A percentile compares a stretch with the other conserved stretches of the same genome.
These are phyloP conservation scores for Trametes villosa DNA, from an alignment of 768 basidiomycete species.

Conservation along the genomic window DNA sequence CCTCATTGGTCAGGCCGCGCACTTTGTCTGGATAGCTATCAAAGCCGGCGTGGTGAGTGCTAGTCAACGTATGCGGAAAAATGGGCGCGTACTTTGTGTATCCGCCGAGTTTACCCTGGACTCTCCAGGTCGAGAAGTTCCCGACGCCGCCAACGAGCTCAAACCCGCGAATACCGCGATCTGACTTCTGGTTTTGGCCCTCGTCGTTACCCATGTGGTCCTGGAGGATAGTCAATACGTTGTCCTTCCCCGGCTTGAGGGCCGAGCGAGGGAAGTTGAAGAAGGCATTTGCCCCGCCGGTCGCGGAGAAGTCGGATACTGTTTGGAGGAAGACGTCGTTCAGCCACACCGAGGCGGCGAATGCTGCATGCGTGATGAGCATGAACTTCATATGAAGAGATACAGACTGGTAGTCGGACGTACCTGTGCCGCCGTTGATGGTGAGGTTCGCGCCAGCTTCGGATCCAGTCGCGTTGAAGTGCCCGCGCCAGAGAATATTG, in stretches of 20 bases:
- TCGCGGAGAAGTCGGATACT: constrained; percentile 53
- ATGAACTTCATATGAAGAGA: too few relatives aligned
- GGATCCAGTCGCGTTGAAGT: constrained; percentile 65
- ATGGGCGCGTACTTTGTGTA: constrained; percentile 38
- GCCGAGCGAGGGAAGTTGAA: constrained; percentile 60
- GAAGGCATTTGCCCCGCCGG: constrained; percentile 64
- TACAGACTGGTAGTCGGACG: constrained; percentile 6
- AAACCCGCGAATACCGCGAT: constrained; percentile 83
- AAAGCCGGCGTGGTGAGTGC: not conserved
- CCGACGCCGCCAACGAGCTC: constrained; percentile 54
- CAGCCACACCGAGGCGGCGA: constrained; percentile 83
- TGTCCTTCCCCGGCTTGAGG: constrained; percentile 60
- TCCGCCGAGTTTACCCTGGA: constrained; percentile 51
- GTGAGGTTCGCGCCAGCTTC: constrained; percentile 75
- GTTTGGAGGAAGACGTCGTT: constrained; percentile 74
- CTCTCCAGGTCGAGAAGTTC: constrained; percentile 46
- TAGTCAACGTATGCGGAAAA: not conserved
- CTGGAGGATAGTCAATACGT: constrained; percentile 38
- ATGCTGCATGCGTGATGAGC: constrained; percentile 59
- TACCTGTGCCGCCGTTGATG: constrained; percentile 82
- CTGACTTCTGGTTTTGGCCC: constrained; percentile 59
- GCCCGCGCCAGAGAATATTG: constrained; percentile 79
- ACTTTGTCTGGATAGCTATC: constrained; percentile 71
- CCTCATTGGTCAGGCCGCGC: constrained; percentile 50
- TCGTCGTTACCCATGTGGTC: constrained; percentile 84